phyloP scores from a whole-genome alignment of 2,329 filamentous ascomycete genomes.

The Mollisia scopiformis region DNA sequence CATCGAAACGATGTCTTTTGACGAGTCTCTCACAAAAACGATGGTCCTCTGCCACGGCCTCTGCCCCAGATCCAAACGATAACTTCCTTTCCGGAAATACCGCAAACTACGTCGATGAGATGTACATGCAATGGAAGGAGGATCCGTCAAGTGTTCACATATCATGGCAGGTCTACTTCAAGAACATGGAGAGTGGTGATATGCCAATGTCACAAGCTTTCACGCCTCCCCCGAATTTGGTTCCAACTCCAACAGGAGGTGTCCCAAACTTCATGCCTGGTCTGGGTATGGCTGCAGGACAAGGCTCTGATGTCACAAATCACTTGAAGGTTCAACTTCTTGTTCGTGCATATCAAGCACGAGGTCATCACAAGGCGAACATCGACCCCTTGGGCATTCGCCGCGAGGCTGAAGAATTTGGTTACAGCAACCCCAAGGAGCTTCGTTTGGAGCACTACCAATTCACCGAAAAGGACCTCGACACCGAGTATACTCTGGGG shows the following conservation, averaged over 20 bases:
- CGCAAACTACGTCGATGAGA: slow-evolving; percentile 99
- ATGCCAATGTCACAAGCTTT: slow-evolving; percentile 99
- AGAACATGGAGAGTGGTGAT: slow-evolving; percentile 97
- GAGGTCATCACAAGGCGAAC: slow-evolving; percentile 97
- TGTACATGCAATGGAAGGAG: slow-evolving; percentile 97
- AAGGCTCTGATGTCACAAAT: slow-evolving; percentile 85
- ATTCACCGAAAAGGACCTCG: slow-evolving; percentile 92
- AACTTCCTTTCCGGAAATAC: slow-evolving; percentile 96
- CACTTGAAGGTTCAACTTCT: slow-evolving; percentile 98
- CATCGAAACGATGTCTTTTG: slow-evolving; percentile 50
- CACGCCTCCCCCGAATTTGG: slow-evolving; percentile 89
- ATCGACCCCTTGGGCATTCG: slow-evolving; percentile 96
- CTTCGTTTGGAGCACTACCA: slow-evolving; percentile 91
- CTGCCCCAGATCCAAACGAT: slow-evolving; percentile 79
- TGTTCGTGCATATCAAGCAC: slow-evolving; percentile 95
- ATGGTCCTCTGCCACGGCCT: slow-evolving; percentile 58
- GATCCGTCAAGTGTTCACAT: slow-evolving; percentile 93
- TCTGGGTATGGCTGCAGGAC: slow-evolving; percentile 63
- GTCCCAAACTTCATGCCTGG: slow-evolving; percentile 75
- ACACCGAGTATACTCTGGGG: slow-evolving; percentile 87
- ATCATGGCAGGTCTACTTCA: slow-evolving; percentile 99
- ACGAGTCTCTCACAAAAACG: slow-evolving; percentile 50
- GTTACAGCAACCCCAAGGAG: slow-evolving; percentile 88
- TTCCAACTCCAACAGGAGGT: slow-evolving; percentile 79
- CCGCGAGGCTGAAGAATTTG: slow-evolving; percentile 80